phyloP scores from a whole-genome alignment of 768 basidiomycete species.

The Boletus sp. region DNA sequence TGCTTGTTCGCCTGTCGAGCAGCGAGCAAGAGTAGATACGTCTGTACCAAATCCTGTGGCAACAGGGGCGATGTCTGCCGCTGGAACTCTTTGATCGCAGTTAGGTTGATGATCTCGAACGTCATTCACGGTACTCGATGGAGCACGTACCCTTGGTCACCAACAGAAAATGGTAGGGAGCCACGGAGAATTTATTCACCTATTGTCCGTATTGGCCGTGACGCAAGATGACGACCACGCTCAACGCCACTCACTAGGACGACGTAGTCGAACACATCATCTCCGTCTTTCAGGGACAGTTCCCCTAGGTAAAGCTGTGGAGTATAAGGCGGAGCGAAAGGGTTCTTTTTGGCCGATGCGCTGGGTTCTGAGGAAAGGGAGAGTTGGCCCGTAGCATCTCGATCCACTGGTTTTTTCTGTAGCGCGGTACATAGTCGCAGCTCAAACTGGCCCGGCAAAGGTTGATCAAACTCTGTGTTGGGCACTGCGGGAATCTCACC shows the following conservation, averaged over 20 bases:
- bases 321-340: constrained; percentile 87
- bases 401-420: constrained; percentile 67
- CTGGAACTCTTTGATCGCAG: constrained; percentile 52
- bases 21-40: constrained; percentile 71
- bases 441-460: constrained; percentile 60
- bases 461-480: neutral
- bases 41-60: constrained; percentile 75
- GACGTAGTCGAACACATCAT: constrained; percentile 58
- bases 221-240: neutral
- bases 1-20: constrained; percentile 57
- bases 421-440: constrained; percentile 84
- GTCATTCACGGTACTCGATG: neutral
- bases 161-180: constrained; percentile 84
- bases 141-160: constrained; percentile 71
- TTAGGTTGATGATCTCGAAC: neutral
- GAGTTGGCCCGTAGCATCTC: constrained; percentile 41
- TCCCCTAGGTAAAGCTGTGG: constrained; percentile 75
- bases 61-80: constrained; percentile 78
- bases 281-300: constrained; percentile 47
- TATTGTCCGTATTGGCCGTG: constrained; percentile 28
- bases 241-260: constrained; percentile 55
- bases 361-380: constrained; percentile 25
- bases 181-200: constrained; percentile 87
- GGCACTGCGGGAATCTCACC: constrained; percentile 38
- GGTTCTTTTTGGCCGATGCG: constrained; percentile 44